Conservation (phyloP, 371 early-diverging fungal genomes). For the Cokeromyces recurvatus region DNA sequence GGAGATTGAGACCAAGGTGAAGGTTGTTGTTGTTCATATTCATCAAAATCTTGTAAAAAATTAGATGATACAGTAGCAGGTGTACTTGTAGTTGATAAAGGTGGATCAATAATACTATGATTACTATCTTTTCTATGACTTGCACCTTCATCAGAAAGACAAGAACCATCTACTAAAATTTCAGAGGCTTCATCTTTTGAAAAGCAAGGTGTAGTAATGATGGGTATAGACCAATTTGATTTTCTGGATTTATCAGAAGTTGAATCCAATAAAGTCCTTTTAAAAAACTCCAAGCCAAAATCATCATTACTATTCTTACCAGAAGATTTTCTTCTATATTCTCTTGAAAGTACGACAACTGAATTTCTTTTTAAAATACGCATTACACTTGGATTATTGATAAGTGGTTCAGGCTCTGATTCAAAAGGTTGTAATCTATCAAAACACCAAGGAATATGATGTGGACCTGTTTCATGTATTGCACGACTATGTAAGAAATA, state of each 20-base stretch:
- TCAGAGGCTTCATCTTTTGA: slow-evolving; percentile 28
- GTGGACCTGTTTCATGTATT: slow-evolving; percentile 18
- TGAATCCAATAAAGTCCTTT: slow-evolving; percentile 32
- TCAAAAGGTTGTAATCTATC: slow-evolving; percentile 53
- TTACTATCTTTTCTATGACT: too few species aligned
- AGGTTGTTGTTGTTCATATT: slow-evolving; percentile 48
- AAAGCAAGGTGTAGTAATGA: slow-evolving; percentile 33
- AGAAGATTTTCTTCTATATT: slow-evolving; percentile 38
- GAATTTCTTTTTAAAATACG: slow-evolving; percentile 46
- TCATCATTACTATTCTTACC: slow-evolving; percentile 16
- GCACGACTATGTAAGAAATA: slow-evolving; percentile 32
- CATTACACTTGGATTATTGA: slow-evolving; percentile 47
- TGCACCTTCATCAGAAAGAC: slow-evolving; percentile 17
- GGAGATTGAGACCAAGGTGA: slow-evolving; percentile 66
- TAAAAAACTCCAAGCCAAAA: slow-evolving; percentile 26
- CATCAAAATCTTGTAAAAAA: slow-evolving; percentile 33
- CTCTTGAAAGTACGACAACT: slow-evolving; percentile 53
- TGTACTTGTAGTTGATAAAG: background rate
- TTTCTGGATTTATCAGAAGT: slow-evolving; percentile 21
- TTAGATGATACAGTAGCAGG: slow-evolving; percentile 1
- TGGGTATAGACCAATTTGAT: slow-evolving; percentile 20
- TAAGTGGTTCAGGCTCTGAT: slow-evolving; percentile 50
- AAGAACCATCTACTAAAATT: slow-evolving; percentile 32
- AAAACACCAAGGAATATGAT: slow-evolving; percentile 40
- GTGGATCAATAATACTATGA: background rate